Base-by-base conservation (phyloP, 2,329 filamentous ascomycete genomes). In the Bipolaris cookei region DNA sequence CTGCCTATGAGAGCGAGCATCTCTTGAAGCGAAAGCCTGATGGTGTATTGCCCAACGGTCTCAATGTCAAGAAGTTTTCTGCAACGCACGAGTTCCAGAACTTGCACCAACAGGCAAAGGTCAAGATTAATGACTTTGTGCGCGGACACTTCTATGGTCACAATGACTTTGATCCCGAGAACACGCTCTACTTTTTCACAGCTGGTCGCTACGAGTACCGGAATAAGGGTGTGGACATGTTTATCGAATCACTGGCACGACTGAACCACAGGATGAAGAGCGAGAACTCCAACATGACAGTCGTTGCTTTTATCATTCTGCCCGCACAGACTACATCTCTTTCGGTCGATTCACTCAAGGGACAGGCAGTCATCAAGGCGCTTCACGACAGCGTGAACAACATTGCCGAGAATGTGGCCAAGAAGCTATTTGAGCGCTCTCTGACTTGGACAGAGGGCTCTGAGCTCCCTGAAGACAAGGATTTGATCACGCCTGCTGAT, bases 221-320 rank as follows among this genome's bases (percentile, higher is more conserved):
- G 64, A 99, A 99, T 75, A 99, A 99, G 80, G 95, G 95, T 72
- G 94, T 97, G 8, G 95, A 99, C 78, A 98, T 99, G 95, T 99
- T 98, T 78, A 96, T 99, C 67, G 95, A 99, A 79, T 95, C 93
- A 3, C 82, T 99, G 62, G 95, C 95, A 25, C 90, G 95, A 41
- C 81, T 99, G 70, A 99, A 99, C 79, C 93, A 98, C 81, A 87
- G 90, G 37, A 86, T 99, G 73, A 98, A 98, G 84, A 79, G 80
- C 49, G 79, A 88, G 6, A 91, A 91, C 46, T 96, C 92, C 67
- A 96, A 95, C 79, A 93, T 89, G 75, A 98, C 95, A 0, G 90
- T 99, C 6, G 94, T 99, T 16, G 94, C 95, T 18, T 99, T 99
- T 76, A 90, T 99, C 78, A 98, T 99, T 76, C 96, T 99, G 92